Percentiles rank a stretch among this genome's conserved stretches.
phyloP scores from a whole-genome alignment of 805 yeast genomes.

The Saturnispora halmiae region DNA sequence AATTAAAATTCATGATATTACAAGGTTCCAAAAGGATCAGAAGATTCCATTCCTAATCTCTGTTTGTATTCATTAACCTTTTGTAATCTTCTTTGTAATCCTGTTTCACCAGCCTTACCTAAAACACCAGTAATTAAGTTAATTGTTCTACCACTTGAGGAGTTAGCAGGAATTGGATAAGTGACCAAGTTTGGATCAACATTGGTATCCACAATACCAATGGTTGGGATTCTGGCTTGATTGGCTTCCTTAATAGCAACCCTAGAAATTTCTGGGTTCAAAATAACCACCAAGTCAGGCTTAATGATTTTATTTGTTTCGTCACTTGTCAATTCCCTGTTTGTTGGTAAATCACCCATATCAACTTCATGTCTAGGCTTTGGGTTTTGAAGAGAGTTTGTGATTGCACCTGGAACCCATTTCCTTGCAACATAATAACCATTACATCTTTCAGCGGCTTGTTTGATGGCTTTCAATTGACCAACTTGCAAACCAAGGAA shows the following conservation, averaged over 20 bases:
- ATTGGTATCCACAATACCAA: conserved; percentile 91
- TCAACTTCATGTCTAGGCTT: conserved; percentile 71
- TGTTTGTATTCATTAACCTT: conserved; percentile 29
- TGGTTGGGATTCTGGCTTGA: conserved; percentile 77
- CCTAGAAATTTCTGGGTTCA: conserved; percentile 83
- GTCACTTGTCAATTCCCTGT: conserved; percentile 42
- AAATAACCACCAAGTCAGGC: conserved; percentile 80
- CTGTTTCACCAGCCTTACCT: conserved; percentile 77
- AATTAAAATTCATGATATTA: conserved; percentile 2
- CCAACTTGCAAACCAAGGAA: conserved; percentile 80
- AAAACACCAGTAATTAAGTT: conserved; percentile 75
- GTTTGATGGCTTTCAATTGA: conserved; percentile 63
- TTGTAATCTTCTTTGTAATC: conserved; percentile 49
- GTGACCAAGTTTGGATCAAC: conserved; percentile 84
- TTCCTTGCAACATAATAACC: conserved; percentile 77
- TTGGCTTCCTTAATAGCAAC: conserved; percentile 75
- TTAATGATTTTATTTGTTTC: conserved; percentile 51
- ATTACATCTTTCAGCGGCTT: conserved; percentile 66
- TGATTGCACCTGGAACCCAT: conserved; percentile 94
- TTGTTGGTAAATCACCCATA: conserved; percentile 59
- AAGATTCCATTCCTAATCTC: conserved; percentile 20
- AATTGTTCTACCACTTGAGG: conserved; percentile 77
- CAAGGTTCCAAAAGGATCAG: conserved; percentile 16
- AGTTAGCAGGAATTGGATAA: conserved; percentile 94
- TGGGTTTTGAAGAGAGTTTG: conserved; percentile 56